Evolutionary conservation across 2,329 filamentous ascomycete species (phyloP), one percentile per base, ranked within the genome.

Genomic region (Orbilia quercus): DNA sequence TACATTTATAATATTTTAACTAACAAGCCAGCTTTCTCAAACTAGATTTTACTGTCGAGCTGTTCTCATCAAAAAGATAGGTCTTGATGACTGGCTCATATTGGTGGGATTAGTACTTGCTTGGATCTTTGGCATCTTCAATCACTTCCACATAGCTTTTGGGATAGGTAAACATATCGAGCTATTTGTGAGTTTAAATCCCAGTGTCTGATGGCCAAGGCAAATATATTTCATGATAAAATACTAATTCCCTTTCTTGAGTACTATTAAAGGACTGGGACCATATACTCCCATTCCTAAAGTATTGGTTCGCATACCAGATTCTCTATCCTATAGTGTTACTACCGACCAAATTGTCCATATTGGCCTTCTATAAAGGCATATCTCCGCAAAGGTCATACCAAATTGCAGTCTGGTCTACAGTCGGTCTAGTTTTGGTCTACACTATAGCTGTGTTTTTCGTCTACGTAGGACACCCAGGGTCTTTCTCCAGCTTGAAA

Each of bases 301-400:
- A 81, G 77, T 76, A 81, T 51, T 80, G 81, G 66, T 77, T 82
- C 23, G 76, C 79, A 6, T 82, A 81, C 75, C 79, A 81, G 59
- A 67, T 82, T 42, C 76, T 81, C 45, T 82, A 80, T 75, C 76
- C 80, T 3, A 75, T 79, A 11, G 77, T 78, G 20, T 79, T 81
- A 50, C 75, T 77, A 50, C 80, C 80, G 7, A 78, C 80, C 57
- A 83, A 83, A 66, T 75, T 82, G 34, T 82, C 80, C 51, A 81
- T 83, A 36, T 67, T 83, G 42, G 77, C 79, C 36, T 82, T 83
- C 74, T 83, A 83, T 67, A 78, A 81, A 14, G 80, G 81, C 9
- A 79, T 83, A 22, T 79, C 78, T 7, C 76, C 76, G 7, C 71
- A 75, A 1, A 72, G 58, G 16, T 55, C 64, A 9, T 79, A 78